Percentiles rank a stretch among this genome's conserved stretches.
Conservation (phyloP, 768 basidiomycete genomes). For the Tulasnella sp. region DNA sequence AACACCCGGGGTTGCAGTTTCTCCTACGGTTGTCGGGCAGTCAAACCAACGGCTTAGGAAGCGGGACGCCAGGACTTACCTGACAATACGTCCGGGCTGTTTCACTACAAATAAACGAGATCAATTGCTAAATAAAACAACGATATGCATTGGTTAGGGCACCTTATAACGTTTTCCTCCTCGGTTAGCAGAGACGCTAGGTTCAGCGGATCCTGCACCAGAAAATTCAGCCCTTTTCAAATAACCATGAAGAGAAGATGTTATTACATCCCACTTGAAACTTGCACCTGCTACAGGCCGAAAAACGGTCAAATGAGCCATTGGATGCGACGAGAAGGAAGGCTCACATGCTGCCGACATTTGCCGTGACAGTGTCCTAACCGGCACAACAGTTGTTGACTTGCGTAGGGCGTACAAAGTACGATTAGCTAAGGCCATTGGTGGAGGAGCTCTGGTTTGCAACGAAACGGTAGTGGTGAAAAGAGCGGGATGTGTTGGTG, state of each 20-base stretch:
- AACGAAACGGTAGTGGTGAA: neutral
- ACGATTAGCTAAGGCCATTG: neutral
- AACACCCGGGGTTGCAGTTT: constrained; percentile 78
- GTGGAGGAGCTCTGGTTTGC: neutral
- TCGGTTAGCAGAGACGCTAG: constrained; percentile 71
- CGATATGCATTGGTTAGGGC: neutral
- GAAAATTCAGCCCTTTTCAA: neutral
- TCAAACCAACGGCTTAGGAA: neutral
- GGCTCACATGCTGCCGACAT: neutral
- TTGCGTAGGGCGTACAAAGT: neutral
- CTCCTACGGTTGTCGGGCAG: constrained; percentile 38
- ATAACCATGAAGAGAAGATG: constrained; percentile 8
- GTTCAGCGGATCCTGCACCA: constrained; percentile 63
- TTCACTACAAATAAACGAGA: constrained; percentile 38
- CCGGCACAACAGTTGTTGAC: neutral
- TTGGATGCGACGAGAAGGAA: neutral
- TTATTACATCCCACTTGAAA: constrained; percentile 27
- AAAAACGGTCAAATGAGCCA: neutral
- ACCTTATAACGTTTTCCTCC: constrained; percentile 86
- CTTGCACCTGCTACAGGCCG: constrained; percentile 23
- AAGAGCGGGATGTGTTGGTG: neutral
- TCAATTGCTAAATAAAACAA: neutral
- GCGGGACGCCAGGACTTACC: constrained; percentile 31
- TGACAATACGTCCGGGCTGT: constrained; percentile 71
- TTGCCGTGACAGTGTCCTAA: too few relatives aligned